These are phyloP conservation scores for Carex parvula DNA, from an alignment of 176 grass and related monocot species.

Conservation along the genomic window DNA sequence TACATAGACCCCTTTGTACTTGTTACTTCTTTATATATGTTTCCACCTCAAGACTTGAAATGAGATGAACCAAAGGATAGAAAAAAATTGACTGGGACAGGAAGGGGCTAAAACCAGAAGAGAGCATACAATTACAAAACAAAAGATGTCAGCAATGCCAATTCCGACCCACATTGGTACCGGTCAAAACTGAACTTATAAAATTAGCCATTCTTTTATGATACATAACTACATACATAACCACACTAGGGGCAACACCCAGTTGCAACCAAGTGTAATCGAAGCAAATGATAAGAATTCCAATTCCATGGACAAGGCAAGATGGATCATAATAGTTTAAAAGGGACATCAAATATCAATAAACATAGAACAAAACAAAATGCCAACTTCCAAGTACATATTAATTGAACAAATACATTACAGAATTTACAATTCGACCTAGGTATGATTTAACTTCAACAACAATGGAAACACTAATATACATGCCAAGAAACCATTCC, in stretches of 20 bases:
- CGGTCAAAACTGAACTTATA: background rate
- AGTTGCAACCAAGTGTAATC: background rate
- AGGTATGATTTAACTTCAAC: background rate
- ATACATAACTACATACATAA: background rate
- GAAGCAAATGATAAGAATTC: slow-evolving; percentile 1
- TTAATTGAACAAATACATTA: background rate
- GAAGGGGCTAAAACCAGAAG: background rate
- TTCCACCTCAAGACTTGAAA: background rate
- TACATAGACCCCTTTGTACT: background rate
- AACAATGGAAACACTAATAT: background rate
- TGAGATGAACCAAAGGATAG: background rate
- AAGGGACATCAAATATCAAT: slow-evolving; percentile 1
- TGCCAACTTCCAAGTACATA: too few species aligned
- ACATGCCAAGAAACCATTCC: slow-evolving; percentile 23
- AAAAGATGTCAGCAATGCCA: background rate
- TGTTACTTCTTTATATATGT: background rate
- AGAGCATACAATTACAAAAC: background rate
- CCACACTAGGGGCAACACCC: background rate
- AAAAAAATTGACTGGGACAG: background rate
- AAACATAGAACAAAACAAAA: background rate
- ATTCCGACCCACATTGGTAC: background rate
- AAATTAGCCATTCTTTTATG: background rate
- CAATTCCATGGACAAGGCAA: background rate
- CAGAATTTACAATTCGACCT: background rate
- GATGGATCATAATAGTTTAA: background rate